These are phyloP conservation scores for Carpinus fangiana DNA, from an alignment of 306 rosid species.

Conservation along the genomic window DNA sequence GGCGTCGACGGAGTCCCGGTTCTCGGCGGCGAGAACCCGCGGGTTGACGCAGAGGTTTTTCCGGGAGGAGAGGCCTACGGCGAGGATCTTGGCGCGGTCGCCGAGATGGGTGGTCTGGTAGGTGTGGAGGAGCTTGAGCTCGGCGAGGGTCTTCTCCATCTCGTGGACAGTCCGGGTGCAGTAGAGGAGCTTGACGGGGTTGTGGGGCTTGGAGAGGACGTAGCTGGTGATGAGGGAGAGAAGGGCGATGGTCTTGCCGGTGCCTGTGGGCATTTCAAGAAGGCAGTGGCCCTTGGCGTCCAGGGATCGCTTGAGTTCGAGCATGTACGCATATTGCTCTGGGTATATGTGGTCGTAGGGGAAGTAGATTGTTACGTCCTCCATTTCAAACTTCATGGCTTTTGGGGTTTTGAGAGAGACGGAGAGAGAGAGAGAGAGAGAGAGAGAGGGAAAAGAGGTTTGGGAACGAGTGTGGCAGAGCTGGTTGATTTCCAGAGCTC, in stretches of 20 bases:
- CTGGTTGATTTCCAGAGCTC: too few species aligned
- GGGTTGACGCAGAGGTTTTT: constrained; percentile 81
- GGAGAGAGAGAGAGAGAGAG: too few species aligned
- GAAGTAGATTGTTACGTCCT: constrained; percentile 78
- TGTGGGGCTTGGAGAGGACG: constrained; percentile 69
- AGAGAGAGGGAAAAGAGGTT: too few species aligned
- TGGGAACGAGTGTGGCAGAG: too few species aligned
- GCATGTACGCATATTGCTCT: constrained; percentile 85
- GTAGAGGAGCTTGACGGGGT: constrained; percentile 78
- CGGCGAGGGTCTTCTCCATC: constrained; percentile 94
- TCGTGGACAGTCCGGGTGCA: constrained; percentile 97
- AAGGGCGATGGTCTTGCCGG: constrained; percentile 87
- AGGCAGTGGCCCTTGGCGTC: constrained; percentile 92
- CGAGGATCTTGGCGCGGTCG: constrained; percentile 62
- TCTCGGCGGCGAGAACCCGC: constrained; percentile 56
- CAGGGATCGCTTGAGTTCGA: constrained; percentile 79
- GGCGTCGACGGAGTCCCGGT: constrained; percentile 87
- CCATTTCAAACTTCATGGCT: constrained; percentile 76
- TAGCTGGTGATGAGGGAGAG: constrained; percentile 85
- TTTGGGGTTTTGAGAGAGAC: not conserved
- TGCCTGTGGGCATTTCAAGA: constrained; percentile 92
- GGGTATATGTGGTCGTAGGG: constrained; percentile 94
- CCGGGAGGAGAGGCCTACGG: constrained; percentile 75
- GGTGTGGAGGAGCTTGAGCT: constrained; percentile 67
- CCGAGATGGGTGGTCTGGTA: constrained; percentile 68